Base-by-base conservation (phyloP, 73 alveolate genomes). In the Halteria grandinella region DNA sequence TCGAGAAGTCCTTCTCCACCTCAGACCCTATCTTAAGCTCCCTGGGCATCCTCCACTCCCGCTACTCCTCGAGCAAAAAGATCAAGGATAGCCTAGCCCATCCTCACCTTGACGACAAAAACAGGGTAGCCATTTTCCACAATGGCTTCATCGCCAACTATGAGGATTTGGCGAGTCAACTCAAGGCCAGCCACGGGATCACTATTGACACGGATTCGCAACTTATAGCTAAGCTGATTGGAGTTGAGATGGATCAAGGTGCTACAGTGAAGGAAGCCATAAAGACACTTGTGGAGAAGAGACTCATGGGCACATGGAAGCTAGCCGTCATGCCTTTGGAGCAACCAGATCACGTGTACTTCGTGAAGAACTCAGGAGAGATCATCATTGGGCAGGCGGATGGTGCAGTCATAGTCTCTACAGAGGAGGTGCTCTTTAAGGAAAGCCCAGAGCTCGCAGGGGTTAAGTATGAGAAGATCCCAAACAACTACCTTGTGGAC, bases 121-220 rank as follows among this genome's bases (percentile, higher is more conserved):
- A 75, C 11, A 70, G 94, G 27, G 52, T 91, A 32, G 75, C 82
- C 24, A 64, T 90, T 5, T 89, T 83, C 50, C 98, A 93, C 73
- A 90, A 93, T 69, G 98, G 98, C 8, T 87, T 89, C 48, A 58
- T 93, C 34, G 91, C 86, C 24, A 93, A 93, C 55, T 87, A 75
- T 12, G 69, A 53, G 50, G 80, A 64, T 17, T 37, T 44, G 6
- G 8, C 70, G 47, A 47, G 18, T 86, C 78, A 52, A 49, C 73
- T 55, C 59, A 59, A 75, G 71, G 37, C 10, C 62, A 70, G 28
- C 11, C 20, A 55, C 17, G 95, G 96, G 5, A 73, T 90, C 55
- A 41, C 47, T 29, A 85, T 93, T 14, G 85, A 91, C 39, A 85
- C 96, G 11, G 96, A 90, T 48, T 51, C 97, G 11, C 95, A 93